These are phyloP conservation scores for Chrysanthemum lavandulifolium DNA, from an alignment of 129 eudicot genomes.

Conservation along the genomic window DNA sequence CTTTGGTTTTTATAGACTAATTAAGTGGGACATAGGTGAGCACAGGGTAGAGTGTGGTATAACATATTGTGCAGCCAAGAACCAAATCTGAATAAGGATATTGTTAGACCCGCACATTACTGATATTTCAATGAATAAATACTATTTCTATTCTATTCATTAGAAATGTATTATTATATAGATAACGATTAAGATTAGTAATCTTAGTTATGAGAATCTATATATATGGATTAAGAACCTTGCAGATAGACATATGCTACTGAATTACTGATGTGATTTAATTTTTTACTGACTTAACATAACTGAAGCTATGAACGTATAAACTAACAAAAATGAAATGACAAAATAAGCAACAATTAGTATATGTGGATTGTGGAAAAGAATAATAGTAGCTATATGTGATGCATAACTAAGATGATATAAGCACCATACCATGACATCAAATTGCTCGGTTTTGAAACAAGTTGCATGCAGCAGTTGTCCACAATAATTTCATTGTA, in stretches of 20 bases:
- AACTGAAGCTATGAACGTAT: slow-evolving; percentile 7
- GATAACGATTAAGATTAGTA: not conserved
- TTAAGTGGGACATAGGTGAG: not conserved
- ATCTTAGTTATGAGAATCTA: not conserved
- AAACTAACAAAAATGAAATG: not conserved
- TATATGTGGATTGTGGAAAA: not conserved
- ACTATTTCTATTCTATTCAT: not conserved
- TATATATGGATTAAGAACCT: not conserved
- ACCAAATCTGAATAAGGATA: not conserved
- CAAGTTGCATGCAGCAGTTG: slow-evolving; percentile 94
- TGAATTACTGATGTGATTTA: not conserved
- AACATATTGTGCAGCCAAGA: slow-evolving; percentile 7
- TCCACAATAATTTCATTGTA: slow-evolving; percentile 87
- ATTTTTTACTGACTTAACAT: not conserved
- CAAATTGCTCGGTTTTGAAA: slow-evolving; percentile 85
- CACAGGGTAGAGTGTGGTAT: not conserved
- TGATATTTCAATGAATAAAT: not conserved
- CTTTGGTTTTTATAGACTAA: slow-evolving; percentile 3
- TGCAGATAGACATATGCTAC: not conserved
- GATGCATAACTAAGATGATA: slow-evolving; percentile 7
- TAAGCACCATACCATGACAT: slow-evolving; percentile 70
- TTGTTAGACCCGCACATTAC: not conserved
- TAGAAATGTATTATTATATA: not conserved
- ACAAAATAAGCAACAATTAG: not conserved
- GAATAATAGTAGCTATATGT: not conserved